Conservation (phyloP, 345 rosid genomes). For the Hibiscus syriacus region DNA sequence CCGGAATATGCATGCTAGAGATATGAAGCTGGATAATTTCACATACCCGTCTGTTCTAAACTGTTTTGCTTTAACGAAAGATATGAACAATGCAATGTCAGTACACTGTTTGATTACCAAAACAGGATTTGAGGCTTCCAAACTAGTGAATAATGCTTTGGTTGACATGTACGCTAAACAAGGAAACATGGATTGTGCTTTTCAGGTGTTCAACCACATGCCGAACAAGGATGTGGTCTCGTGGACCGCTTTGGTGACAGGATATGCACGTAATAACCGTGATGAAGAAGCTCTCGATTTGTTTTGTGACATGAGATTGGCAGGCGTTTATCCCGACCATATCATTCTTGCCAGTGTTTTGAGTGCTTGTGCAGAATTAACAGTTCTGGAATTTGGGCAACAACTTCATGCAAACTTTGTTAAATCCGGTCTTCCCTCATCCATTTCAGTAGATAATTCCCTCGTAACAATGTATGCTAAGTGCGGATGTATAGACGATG, state of each 20-base stretch:
- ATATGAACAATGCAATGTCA: constrained; percentile 34
- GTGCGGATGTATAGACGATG: constrained; percentile 66
- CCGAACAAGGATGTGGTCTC: constrained; percentile 64
- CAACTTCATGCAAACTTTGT: constrained; percentile 54
- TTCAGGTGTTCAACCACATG: constrained; percentile 55
- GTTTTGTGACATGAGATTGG: constrained; percentile 54
- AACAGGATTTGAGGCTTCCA: constrained; percentile 57
- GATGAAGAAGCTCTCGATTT: constrained; percentile 58
- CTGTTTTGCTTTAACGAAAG: constrained; percentile 46
- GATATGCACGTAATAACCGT: constrained; percentile 49
- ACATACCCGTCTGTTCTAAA: constrained; percentile 67
- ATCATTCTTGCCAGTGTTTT: constrained; percentile 56
- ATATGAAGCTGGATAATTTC: constrained; percentile 54
- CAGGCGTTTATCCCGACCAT: constrained; percentile 52
- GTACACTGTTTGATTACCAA: constrained; percentile 70
- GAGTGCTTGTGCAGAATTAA: constrained; percentile 69
- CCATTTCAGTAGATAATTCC: constrained; percentile 64
- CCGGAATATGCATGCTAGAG: constrained; percentile 47
- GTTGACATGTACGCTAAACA: constrained; percentile 85
- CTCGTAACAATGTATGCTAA: constrained; percentile 79
- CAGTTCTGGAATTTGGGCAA: constrained; percentile 66
- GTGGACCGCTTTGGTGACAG: constrained; percentile 90
- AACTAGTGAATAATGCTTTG: constrained; percentile 72
- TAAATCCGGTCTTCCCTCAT: constrained; percentile 50
- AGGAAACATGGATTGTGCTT: constrained; percentile 44